Conservation (phyloP, 129 eudicot genomes). For the Tagetes patula region DNA sequence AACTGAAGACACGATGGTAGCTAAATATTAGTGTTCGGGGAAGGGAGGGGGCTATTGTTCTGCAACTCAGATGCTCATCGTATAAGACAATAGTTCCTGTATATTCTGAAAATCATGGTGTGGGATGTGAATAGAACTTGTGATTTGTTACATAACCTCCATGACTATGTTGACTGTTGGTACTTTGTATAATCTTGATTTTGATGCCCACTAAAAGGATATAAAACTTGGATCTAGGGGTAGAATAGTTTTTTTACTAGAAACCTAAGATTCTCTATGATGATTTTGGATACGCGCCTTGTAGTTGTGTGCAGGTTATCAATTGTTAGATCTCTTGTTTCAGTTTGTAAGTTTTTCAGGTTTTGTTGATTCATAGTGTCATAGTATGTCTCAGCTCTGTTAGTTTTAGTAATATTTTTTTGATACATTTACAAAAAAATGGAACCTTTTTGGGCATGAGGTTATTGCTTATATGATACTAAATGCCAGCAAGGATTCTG, state of each 20-base stretch:
- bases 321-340: not conserved
- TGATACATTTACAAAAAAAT: not conserved
- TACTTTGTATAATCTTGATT: constrained; percentile 11
- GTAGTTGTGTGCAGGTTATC: not conserved
- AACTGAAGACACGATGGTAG: not conserved
- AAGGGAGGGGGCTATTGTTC: not conserved
- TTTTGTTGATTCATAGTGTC: constrained; percentile 1
- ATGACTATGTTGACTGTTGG: not conserved
- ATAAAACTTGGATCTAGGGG: constrained; percentile 1
- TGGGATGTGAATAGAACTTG: constrained; percentile 5
- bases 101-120: constrained; percentile 7
- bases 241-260: not conserved
- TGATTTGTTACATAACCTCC: not conserved
- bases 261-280: not conserved
- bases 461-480: not conserved
- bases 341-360: constrained; percentile 1
- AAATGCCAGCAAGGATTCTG: not conserved
- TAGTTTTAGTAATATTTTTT: not conserved
- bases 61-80: not conserved
- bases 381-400: not conserved
- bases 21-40: constrained; percentile 7
- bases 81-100: not conserved
- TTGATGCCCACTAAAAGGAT: constrained; percentile 2
- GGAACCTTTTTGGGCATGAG: not conserved
- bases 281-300: not conserved